Base-by-base conservation (phyloP, 2,329 filamentous ascomycete genomes). In the Teratosphaeria epicoccoides region DNA sequence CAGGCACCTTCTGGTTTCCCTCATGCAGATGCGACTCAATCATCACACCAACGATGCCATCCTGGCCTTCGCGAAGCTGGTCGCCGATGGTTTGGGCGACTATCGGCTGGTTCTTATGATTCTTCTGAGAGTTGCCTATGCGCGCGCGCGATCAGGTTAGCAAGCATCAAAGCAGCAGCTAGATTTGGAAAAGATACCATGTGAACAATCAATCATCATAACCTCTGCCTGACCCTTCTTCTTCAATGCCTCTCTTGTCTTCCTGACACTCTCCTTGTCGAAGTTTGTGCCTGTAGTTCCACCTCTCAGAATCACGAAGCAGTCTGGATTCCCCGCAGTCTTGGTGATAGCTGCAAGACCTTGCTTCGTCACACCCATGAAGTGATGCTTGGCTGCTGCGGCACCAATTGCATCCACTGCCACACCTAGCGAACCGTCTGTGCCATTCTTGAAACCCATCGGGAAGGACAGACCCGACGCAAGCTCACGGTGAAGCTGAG, bases 361-460 rank as follows among this genome's bases (percentile, higher is more conserved):
- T 67, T 95, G 90, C 78, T 98, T 98, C 26, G 93, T 98, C 47
- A 98, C 93, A 71, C 90, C 91, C 78, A 98, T 86, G 78, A 98
- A 98, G 76, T 96, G 91, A 72, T 98, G 93, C 70, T 80, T 83
- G n/a, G 85, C 78, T 52, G 84, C 83, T 1, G 86, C 87, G 25
- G 71, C 70, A 44, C 91, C 93, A 68, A 97, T 96, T 28, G 93
- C 93, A 68, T 98, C 93, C 63, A 97, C 94, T 20, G 91, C 90
- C 20, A 97, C 90, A 24, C 82, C 83, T 52, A 98, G 76, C 62
- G 85, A 88, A 43, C 93, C 93, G 65, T 98, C 93, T 23, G 93
- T 98, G 56, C 93, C 93, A 72, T 98, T 98, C 82, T 98, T 98
- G 85, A 96, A 98, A 54, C 93, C 93, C 60, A 98, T 90, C 22